Evolutionary conservation across 108 stramenopile genomes (phyloP).

Genomic region (Cyclotella sp.): DNA sequence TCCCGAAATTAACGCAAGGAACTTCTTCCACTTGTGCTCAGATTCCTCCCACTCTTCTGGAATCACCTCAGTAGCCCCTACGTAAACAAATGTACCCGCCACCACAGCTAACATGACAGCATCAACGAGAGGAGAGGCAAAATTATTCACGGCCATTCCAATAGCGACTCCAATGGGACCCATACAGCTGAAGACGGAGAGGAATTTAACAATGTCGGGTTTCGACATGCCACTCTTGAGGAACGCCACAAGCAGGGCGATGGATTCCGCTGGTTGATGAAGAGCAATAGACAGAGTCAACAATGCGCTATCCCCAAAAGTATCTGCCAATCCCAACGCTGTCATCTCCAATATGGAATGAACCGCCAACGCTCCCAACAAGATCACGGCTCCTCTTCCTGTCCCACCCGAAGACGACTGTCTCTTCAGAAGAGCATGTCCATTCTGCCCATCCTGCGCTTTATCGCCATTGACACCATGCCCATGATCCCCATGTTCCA

Average conservation of each 20-base stretch:
- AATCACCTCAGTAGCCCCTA: slow-evolving; percentile 97
- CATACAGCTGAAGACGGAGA: slow-evolving; percentile 90
- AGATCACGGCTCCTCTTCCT: slow-evolving; percentile 90
- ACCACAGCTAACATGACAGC: slow-evolving; percentile 95
- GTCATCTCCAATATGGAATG: slow-evolving; percentile 97
- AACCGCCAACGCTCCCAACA: slow-evolving; percentile 93
- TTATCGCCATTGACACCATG: slow-evolving; percentile 27
- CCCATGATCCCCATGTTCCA: slow-evolving; percentile 62
- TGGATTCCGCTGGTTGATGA: slow-evolving; percentile 96
- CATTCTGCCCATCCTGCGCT: background rate
- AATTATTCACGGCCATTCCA: slow-evolving; percentile 90
- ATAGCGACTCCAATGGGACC: slow-evolving; percentile 85
- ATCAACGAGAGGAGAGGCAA: slow-evolving; percentile 91
- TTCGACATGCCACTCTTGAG: slow-evolving; percentile 95
- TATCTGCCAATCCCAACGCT: slow-evolving; percentile 88
- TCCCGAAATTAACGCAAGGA: slow-evolving; percentile 78
- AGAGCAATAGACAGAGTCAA: slow-evolving; percentile 92
- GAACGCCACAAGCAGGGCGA: slow-evolving; percentile 96
- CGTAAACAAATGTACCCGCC: slow-evolving; percentile 99
- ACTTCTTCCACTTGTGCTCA: slow-evolving; percentile 95
- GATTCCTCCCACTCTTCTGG: slow-evolving; percentile 96
- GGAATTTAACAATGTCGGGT: slow-evolving; percentile 73
- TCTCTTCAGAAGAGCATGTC: slow-evolving; percentile 3
- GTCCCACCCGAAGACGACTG: slow-evolving; percentile 39
- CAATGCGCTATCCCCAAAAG: slow-evolving; percentile 87